These are phyloP conservation scores for Leccinum olivaceopallidum DNA, from an alignment of 768 basidiomycete genomes.

Conservation along the genomic window DNA sequence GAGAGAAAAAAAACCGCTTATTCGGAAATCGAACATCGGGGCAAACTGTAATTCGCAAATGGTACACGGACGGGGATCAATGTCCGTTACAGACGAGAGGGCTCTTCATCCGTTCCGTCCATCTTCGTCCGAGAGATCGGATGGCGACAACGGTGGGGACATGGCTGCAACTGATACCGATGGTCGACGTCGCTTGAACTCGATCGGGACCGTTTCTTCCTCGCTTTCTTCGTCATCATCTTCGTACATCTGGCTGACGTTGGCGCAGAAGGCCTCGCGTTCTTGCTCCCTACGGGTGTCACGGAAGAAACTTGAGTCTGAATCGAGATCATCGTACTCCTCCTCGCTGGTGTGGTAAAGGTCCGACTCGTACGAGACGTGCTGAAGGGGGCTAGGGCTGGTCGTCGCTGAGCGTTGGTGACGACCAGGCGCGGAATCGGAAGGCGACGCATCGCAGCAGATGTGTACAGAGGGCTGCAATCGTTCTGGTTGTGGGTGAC, in stretches of 20 bases:
- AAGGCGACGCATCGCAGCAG: slow-evolving; percentile 26
- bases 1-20: background rate
- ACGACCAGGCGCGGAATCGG: slow-evolving; percentile 24
- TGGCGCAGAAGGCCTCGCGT: slow-evolving; percentile 30
- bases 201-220: slow-evolving; percentile 36
- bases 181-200: slow-evolving; percentile 36
- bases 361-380: slow-evolving; percentile 33
- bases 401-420: slow-evolving; percentile 34
- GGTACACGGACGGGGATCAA: slow-evolving; percentile 13
- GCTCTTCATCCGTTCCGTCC: slow-evolving; percentile 12
- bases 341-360: slow-evolving; percentile 32
- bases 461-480: slow-evolving; percentile 23
- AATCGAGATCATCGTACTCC: slow-evolving; percentile 33
- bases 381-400: slow-evolving; percentile 43
- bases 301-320: slow-evolving; percentile 36
- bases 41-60: slow-evolving; percentile 22
- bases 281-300: slow-evolving; percentile 29
- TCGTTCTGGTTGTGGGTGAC: slow-evolving; percentile 36
- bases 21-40: slow-evolving; percentile 15
- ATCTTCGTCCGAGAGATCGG: slow-evolving; percentile 23
- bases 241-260: slow-evolving; percentile 34
- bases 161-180: slow-evolving; percentile 30
- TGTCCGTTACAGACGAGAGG: slow-evolving; percentile 7
- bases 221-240: slow-evolving; percentile 37
- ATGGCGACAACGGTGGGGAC: slow-evolving; percentile 26